Conservation (phyloP, 805 yeast species). For the Nadsonia fulvescens region DNA sequence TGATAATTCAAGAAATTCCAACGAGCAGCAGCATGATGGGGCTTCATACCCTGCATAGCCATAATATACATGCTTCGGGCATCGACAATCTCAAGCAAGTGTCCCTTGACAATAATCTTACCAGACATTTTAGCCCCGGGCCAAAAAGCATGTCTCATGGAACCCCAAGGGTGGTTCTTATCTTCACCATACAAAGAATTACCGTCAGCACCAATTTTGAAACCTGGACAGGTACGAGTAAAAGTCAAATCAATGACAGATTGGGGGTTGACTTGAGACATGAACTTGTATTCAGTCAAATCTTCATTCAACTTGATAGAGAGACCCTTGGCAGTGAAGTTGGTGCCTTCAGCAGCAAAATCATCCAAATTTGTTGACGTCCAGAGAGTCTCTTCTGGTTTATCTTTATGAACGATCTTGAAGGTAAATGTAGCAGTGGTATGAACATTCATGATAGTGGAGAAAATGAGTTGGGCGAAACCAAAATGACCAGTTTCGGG, state of each 20-base stretch:
- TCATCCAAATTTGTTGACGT: conserved; percentile 79
- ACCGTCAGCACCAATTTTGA: conserved; percentile 83
- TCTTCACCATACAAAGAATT: conserved; percentile 76
- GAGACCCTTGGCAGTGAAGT: conserved; percentile 59
- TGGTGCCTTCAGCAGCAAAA: conserved; percentile 52
- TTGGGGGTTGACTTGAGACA: conserved; percentile 49
- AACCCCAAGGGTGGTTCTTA: conserved; percentile 79
- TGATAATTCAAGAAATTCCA: conserved; percentile 93
- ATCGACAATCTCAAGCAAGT: conserved; percentile 19
- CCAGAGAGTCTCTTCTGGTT: conserved; percentile 49
- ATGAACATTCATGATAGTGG: conserved; percentile 74
- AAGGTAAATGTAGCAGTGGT: conserved; percentile 82
- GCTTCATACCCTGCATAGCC: conserved; percentile 98
- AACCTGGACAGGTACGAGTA: conserved; percentile 51
- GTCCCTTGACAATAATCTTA: conserved; percentile 29
- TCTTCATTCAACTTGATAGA: conserved; percentile 42
- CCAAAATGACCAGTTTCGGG: conserved; percentile 49
- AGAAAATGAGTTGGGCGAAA: conserved; percentile 87
- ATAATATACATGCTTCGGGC: conserved; percentile 62
- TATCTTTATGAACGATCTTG: conserved; percentile 44
- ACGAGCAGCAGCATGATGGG: conserved; percentile 93
- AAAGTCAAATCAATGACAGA: conserved; percentile 54
- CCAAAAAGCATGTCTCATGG: conserved; percentile 94
- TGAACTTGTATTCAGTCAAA: conserved; percentile 22
- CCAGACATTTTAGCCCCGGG: conserved; percentile 71